Percentiles rank a stretch among this genome's conserved stretches.
phyloP scores from a whole-genome alignment of 2,329 filamentous ascomycete species.

The Cordyceps farinosa region DNA sequence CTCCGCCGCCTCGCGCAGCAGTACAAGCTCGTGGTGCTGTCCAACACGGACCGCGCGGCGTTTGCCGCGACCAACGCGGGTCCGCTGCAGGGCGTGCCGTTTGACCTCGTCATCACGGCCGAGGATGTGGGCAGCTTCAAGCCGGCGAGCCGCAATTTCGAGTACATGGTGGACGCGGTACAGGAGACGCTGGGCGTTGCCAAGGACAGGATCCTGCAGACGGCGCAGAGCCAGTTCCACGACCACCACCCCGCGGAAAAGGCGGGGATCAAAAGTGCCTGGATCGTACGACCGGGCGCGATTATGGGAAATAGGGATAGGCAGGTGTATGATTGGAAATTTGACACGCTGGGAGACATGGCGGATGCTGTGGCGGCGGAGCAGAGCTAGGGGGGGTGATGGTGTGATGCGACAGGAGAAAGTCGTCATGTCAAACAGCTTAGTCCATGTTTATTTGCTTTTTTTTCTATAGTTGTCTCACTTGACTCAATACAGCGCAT shows the following conservation, averaged over 20 bases:
- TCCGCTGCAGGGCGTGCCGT: conserved; percentile 45
- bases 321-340: conserved; percentile 50
- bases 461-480: neutral
- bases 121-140: conserved; percentile 71
- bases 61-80: conserved; percentile 44
- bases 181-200: conserved; percentile 52
- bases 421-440: neutral
- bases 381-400: neutral
- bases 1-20: conserved; percentile 43
- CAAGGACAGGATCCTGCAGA: conserved; percentile 57
- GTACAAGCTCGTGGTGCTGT: conserved; percentile 57
- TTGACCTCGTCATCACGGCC: conserved; percentile 65
- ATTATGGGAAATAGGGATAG: conserved; percentile 41
- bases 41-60: conserved; percentile 53
- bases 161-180: conserved; percentile 57
- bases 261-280: conserved; percentile 55
- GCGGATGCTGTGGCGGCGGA: conserved; percentile 50
- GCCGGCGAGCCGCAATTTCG: conserved; percentile 62
- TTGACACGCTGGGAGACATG: conserved; percentile 55
- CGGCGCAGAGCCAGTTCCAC: conserved; percentile 66
- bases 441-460: neutral
- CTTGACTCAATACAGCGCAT: conserved; percentile 21
- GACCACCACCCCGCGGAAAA: conserved; percentile 64
- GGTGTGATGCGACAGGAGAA: neutral
- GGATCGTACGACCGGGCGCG: conserved; percentile 52